phyloP scores from a whole-genome alignment of 2,329 filamentous ascomycete species.

The Malbranchea zuffiana region DNA sequence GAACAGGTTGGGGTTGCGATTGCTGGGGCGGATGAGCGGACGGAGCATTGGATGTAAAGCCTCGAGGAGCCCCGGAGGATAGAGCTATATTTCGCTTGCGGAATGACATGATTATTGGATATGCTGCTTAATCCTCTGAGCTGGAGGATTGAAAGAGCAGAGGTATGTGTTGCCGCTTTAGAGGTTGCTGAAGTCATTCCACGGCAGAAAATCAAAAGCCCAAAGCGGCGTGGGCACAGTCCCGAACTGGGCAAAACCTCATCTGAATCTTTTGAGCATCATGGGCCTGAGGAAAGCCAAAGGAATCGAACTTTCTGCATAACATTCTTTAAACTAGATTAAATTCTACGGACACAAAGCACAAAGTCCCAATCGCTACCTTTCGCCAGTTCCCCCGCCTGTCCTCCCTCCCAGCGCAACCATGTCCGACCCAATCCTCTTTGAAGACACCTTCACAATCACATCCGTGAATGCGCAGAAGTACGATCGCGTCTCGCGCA shows the following conservation, averaged over 20 bases:
- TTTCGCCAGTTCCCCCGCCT: no score
- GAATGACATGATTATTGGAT: constrained; percentile 48
- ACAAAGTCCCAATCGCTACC: no score
- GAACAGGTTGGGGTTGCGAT: constrained; percentile 20
- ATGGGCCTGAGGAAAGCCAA: no score
- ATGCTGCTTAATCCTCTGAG: neutral
- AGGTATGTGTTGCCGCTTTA: no score
- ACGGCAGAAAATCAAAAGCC: no score
- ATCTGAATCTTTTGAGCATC: no score
- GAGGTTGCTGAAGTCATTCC: no score
- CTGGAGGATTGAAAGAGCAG: neutral
- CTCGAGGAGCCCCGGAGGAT: constrained; percentile 30
- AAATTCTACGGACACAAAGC: no score
- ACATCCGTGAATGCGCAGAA: constrained; percentile 70
- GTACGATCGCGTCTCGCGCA: constrained; percentile 88
- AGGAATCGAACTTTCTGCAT: no score
- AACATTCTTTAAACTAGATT: no score
- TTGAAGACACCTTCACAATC: constrained; percentile 83
- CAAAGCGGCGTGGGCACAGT: no score
- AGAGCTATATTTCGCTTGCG: constrained; percentile 55
- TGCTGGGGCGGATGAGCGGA: constrained; percentile 13
- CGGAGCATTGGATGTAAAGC: constrained; percentile 22
- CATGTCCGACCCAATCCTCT: constrained; percentile 80
- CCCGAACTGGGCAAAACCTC: no score
- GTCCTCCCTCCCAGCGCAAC: constrained; percentile 31